Percentiles rank a stretch among this genome's conserved stretches.
Conservation (phyloP, 441 rosid genomes). For the Corymbia citriodora region DNA sequence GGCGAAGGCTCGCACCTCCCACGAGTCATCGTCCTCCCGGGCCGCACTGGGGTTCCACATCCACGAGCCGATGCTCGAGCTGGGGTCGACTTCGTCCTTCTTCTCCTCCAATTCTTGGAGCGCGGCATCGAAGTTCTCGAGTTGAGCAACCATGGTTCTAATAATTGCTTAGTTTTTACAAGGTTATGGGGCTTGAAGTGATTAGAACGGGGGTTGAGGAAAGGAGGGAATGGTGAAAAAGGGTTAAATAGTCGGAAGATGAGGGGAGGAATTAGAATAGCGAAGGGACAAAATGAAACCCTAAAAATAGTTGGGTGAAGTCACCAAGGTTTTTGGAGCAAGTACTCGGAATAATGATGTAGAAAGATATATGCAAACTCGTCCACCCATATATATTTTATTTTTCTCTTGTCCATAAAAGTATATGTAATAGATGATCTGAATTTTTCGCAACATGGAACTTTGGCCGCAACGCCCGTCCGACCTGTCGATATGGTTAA, state of each 20-base stretch:
- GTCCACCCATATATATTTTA: not conserved
- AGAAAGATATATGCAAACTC: not conserved
- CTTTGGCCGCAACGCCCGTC: not conserved
- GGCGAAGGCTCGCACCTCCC: conserved; percentile 7
- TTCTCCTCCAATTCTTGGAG: not conserved
- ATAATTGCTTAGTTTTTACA: not conserved
- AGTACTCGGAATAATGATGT: not conserved
- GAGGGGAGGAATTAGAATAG: not conserved
- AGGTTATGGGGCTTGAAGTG: not conserved
- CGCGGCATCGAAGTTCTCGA: not conserved
- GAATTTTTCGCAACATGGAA: not conserved
- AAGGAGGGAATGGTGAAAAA: conserved; percentile 8
- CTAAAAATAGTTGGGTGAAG: not conserved
- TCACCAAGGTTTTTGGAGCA: not conserved
- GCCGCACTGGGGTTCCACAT: not conserved
- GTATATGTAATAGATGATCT: not conserved
- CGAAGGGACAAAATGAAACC: not conserved
- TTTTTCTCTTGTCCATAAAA: not conserved
- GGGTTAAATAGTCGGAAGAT: not conserved
- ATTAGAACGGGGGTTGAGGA: conserved; percentile 17
- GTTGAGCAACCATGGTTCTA: not conserved
- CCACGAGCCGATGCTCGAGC: not conserved
- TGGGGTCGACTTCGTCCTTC: not conserved
- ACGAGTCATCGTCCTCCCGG: conserved; percentile 3
- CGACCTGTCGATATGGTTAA: not conserved